These are phyloP conservation scores for Parietichytrium sp. DNA, from an alignment of 108 stramenopile genomes.

Conservation along the genomic window DNA sequence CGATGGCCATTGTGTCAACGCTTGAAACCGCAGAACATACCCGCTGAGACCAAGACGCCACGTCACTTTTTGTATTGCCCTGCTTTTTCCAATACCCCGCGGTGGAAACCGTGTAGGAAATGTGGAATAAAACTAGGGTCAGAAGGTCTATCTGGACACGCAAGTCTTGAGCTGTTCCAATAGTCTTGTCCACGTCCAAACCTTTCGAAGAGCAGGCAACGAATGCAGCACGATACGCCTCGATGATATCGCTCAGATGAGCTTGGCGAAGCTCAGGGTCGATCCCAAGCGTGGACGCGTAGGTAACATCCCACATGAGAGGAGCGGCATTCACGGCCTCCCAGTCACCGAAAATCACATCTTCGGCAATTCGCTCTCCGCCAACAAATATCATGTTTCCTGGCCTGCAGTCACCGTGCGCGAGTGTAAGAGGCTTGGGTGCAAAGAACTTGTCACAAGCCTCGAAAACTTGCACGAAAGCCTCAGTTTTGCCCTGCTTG, in stretches of 20 bases:
- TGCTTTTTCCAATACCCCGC: constrained; percentile 20
- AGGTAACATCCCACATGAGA: not conserved
- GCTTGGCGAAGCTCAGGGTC: not conserved
- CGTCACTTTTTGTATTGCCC: not conserved
- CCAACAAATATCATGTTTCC: constrained; percentile 30
- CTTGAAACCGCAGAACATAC: too few relatives aligned
- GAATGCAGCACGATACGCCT: not conserved
- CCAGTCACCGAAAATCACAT: constrained; percentile 26
- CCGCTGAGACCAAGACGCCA: not conserved
- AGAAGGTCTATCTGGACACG: not conserved
- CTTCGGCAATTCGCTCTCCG: not conserved
- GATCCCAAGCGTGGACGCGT: not conserved
- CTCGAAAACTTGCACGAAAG: not conserved
- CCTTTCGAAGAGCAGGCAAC: not conserved
- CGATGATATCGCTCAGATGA: not conserved
- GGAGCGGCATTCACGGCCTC: constrained; percentile 16
- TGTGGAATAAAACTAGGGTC: not conserved
- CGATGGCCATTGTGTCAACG: too few relatives aligned
- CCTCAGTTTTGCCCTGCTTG: not conserved
- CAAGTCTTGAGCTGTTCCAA: not conserved
- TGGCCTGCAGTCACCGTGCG: constrained; percentile 10
- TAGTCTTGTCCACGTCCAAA: not conserved
- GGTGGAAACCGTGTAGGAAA: not conserved
- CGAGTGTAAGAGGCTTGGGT: not conserved
- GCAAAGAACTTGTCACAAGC: not conserved